Base-by-base conservation (phyloP, 2,329 filamentous ascomycete species). In the Tolypocladium ovalisporum region DNA sequence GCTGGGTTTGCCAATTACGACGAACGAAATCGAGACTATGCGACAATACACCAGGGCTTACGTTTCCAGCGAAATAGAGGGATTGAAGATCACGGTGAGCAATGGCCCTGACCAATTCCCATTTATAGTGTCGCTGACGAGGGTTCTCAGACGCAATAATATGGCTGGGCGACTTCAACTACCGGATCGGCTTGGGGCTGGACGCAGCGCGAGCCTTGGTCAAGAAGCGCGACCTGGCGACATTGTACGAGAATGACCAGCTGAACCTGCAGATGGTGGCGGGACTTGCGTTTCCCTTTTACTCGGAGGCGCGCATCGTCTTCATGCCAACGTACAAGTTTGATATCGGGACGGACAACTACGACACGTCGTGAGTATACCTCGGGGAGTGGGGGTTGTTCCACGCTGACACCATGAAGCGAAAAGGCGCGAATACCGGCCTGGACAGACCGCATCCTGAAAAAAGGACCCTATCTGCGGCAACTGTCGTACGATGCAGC, bases 161-260 rank as follows among this genome's bases (percentile, higher is more conserved):
- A 56, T 99, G 94, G 93, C 81, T 97, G 47, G 94, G 94, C 6
- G 94, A 99, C 71, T 99, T 99, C 77, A 99, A 99, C 69, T 99
- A 99, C 72, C 87, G 94, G 22, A 96, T 99, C 65, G 93, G 92
- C 1, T 79, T 97, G 58, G 81, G 80, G 51, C 85, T 90, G 62
- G 90, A 96, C 42, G 85, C 81, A 59, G 89, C 90, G 9, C 86
- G 89, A 62, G 81, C 85, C 36, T 75, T 96, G 12, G 84, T 96
- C 56, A 82, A 86, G 64, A 79, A 82, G 56, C 78, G 82, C 32
- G 87, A 97, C 66, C 77, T 96, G 13, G 88, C 87, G 57, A 86
- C 80, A 22, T 74, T 97, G 54, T 95, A 96, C 68, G 88, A 94
- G 60, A 95, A 97, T 65, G 93, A 97, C 67, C 92, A 97, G 78